Evolutionary conservation across 352 stramenopile genomes (phyloP).

Genomic region (Phytopythium ostracodes): DNA sequence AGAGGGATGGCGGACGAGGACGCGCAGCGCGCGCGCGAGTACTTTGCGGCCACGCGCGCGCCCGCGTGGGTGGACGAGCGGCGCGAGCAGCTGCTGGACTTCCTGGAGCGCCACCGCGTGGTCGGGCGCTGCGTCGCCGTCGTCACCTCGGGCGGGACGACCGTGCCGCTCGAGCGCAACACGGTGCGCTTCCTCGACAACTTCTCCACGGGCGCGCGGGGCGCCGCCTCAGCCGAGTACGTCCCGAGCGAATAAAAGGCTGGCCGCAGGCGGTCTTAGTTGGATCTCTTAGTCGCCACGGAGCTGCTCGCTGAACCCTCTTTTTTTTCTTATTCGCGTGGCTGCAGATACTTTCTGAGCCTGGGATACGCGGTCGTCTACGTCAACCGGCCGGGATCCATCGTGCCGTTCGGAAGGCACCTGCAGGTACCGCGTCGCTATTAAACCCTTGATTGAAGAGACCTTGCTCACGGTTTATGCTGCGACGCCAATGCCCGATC

Average conservation of each 20-base stretch:
- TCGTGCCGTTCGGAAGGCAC: constrained; percentile 82
- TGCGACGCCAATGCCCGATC: neutral
- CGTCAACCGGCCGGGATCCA: constrained; percentile 87
- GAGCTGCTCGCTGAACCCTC: neutral
- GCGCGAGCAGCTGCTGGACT: constrained; percentile 42
- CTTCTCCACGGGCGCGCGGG: constrained; percentile 94
- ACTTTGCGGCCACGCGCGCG: constrained; percentile 47
- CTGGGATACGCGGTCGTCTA: constrained; percentile 97
- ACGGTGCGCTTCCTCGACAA: constrained; percentile 98
- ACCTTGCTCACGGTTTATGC: neutral
- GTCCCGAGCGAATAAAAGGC: no score
- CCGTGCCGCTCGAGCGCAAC: constrained; percentile 93
- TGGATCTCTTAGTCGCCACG: neutral
- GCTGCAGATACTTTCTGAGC: constrained; percentile 82
- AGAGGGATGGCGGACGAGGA: constrained; percentile 16
- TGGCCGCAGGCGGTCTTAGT: no score
- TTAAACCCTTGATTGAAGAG: neutral
- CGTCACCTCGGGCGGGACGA: constrained; percentile 95
- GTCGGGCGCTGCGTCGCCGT: constrained; percentile 87
- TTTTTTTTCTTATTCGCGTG: constrained; percentile 9
- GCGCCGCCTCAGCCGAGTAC: constrained; percentile 75
- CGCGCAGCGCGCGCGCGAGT: constrained; percentile 33
- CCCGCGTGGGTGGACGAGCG: constrained; percentile 31
- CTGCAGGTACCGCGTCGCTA: constrained; percentile 26
- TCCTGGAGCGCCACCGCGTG: constrained; percentile 59